Conservation (phyloP, 805 yeast species). For the Pichia membranifaciens region DNA sequence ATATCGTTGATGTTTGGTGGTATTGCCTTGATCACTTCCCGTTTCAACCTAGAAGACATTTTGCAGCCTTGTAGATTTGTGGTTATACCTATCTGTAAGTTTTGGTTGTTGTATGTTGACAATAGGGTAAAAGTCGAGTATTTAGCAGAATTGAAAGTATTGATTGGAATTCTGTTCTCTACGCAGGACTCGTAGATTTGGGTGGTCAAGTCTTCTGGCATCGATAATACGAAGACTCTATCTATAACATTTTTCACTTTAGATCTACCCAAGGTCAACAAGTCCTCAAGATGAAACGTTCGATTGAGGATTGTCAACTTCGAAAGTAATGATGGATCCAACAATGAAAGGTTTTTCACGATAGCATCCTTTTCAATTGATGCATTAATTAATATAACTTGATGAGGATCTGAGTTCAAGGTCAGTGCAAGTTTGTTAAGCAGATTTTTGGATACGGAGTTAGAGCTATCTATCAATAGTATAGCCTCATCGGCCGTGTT, state of each 20-base stretch:
- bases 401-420: conserved; percentile 4
- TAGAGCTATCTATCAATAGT: conserved; percentile 7
- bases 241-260: conserved; percentile 66
- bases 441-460: conserved; percentile 9
- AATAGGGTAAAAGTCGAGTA: conserved; percentile 70
- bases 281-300: conserved; percentile 36
- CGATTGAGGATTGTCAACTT: conserved; percentile 19
- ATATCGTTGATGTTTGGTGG: conserved; percentile 68
- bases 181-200: conserved; percentile 47
- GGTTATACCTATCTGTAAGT: conserved; percentile 72
- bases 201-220: conserved; percentile 26
- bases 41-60: conserved; percentile 69
- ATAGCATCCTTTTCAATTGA: not conserved
- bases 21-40: conserved; percentile 60
- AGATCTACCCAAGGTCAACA: conserved; percentile 53
- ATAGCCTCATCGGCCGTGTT: conserved; percentile 8
- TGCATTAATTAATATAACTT: conserved; percentile 8
- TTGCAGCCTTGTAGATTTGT: conserved; percentile 90
- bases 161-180: conserved; percentile 70
- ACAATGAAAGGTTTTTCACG: not conserved
- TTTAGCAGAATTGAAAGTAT: conserved; percentile 67
- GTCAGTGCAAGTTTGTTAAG: conserved; percentile 7
- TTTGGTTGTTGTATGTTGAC: conserved; percentile 63
- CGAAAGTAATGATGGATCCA: not conserved
- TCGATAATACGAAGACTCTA: conserved; percentile 58